These are phyloP conservation scores for Amaranthus tricolor DNA, from an alignment of 179 eudicot genomes.

Conservation along the genomic window DNA sequence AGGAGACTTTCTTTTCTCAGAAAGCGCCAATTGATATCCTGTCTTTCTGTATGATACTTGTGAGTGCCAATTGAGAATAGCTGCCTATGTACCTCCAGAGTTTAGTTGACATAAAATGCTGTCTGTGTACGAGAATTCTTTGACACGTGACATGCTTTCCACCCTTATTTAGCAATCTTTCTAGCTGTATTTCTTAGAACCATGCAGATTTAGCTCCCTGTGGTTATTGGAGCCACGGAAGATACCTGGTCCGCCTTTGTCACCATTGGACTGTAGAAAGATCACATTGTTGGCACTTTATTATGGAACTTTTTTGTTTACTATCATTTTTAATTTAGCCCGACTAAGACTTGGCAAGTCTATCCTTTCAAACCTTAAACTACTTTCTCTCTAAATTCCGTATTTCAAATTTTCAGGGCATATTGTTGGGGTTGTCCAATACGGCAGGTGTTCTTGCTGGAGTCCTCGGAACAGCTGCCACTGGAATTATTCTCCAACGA, in stretches of 20 bases:
- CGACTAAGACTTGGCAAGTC: background rate
- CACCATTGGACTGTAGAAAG: background rate
- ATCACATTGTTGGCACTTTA: too few species aligned
- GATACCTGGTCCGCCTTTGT: background rate
- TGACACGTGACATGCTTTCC: background rate
- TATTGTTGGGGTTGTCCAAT: slow-evolving; percentile 73
- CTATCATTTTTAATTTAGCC: background rate
- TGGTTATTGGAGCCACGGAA: background rate
- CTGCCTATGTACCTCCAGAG: background rate
- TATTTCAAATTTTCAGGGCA: slow-evolving; percentile 46
- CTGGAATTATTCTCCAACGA: slow-evolving; percentile 80
- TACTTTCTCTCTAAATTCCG: background rate
- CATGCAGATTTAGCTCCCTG: background rate
- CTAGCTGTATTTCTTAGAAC: background rate
- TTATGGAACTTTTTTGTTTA: background rate
- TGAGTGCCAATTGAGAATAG: background rate
- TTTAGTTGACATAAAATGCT: too few species aligned
- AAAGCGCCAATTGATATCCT: background rate
- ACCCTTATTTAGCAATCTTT: background rate
- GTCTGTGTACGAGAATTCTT: too few species aligned
- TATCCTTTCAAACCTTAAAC: slow-evolving; percentile 3
- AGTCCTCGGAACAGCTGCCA: slow-evolving; percentile 90
- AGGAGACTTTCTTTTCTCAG: background rate
- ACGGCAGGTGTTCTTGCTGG: slow-evolving; percentile 93
- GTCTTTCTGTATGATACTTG: background rate